Evolutionary conservation across 257 asterid species (phyloP), one percentile per base, ranked within the genome.

Genomic region (Cordia subcordata): DNA sequence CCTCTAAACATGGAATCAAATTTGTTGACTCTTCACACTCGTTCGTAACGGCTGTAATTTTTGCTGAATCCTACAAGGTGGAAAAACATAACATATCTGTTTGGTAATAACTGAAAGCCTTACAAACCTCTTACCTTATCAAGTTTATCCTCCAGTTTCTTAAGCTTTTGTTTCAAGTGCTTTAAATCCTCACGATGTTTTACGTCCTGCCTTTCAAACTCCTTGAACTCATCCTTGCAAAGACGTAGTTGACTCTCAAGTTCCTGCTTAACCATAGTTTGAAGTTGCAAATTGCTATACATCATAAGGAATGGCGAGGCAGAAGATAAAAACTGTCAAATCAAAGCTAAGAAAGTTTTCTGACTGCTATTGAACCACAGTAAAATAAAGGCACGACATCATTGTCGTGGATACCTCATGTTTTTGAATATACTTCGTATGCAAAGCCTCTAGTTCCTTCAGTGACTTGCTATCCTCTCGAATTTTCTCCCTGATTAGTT

Each of bases 191-290:
- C 96, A 17, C 88, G 85, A 49, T 89, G 76, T 65, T 93, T 86
- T 70, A 86, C 72, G 68, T 93, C 96, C 77, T 84, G 96, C 79
- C 99, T 84, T 79, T 89, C 97, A 69, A 80, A 93, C 70, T 89
- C 99, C 87, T 89, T 86, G 71, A 93, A 83, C 60, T 89, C 88
- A 10, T 85, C 95, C 77, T 75, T 89, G 81, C 88, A 72, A 46
- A 38, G 64, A 76, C 89, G 71, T 65, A 89, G 78, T 22, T 53
- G 76, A 60, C 69, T 60, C 66, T 83, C 97, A 20, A 93, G 87
- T 70, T 85, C 99, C 99, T 92, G 71, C 60, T 55, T 50, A 51
- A 13, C 54, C 39, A 53, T 33, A 60, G 39, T 27, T 39, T 52
- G 44, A 49, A 66, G 40, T 5, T 1, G 17, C 19, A 21, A 20